These are phyloP conservation scores for Ogataea thermomethanolica DNA, from an alignment of 805 yeast species.

Conservation along the genomic window DNA sequence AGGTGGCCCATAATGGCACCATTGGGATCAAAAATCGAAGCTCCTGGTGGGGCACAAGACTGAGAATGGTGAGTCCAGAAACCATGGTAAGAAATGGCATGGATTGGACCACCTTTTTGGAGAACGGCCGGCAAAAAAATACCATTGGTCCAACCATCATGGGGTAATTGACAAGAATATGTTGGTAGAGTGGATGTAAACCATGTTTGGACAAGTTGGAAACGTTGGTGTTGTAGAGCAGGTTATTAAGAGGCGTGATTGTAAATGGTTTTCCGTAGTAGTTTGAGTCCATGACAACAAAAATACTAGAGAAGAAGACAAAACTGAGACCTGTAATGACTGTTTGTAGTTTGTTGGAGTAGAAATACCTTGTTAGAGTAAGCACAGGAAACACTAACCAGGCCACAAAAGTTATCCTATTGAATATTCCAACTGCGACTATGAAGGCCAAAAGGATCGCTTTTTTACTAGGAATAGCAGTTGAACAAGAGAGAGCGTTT, in stretches of 20 bases:
- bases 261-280: slow-evolving; percentile 34
- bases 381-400: slow-evolving; percentile 66
- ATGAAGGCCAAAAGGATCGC: slow-evolving; percentile 43
- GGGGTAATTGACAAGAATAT: slow-evolving; percentile 72
- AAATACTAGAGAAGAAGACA: slow-evolving; percentile 31
- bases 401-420: slow-evolving; percentile 77
- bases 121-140: slow-evolving; percentile 40
- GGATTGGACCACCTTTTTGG: slow-evolving; percentile 41
- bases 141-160: slow-evolving; percentile 77
- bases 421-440: slow-evolving; percentile 69
- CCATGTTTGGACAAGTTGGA: slow-evolving; percentile 76
- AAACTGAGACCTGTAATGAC: slow-evolving; percentile 38
- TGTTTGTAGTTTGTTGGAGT: slow-evolving; percentile 32
- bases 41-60: slow-evolving; percentile 89
- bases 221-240: slow-evolving; percentile 60
- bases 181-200: slow-evolving; percentile 73
- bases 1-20: slow-evolving; percentile 63
- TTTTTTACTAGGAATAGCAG: slow-evolving; percentile 4
- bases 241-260: slow-evolving; percentile 74
- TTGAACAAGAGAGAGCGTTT: neutral
- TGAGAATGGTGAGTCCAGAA: slow-evolving; percentile 61
- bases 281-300: slow-evolving; percentile 54
- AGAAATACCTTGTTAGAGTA: slow-evolving; percentile 42
- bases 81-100: slow-evolving; percentile 57
- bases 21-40: slow-evolving; percentile 80